Evolutionary conservation across 352 stramenopile genomes (phyloP).

Genomic region (Thraustotheca clavata): DNA sequence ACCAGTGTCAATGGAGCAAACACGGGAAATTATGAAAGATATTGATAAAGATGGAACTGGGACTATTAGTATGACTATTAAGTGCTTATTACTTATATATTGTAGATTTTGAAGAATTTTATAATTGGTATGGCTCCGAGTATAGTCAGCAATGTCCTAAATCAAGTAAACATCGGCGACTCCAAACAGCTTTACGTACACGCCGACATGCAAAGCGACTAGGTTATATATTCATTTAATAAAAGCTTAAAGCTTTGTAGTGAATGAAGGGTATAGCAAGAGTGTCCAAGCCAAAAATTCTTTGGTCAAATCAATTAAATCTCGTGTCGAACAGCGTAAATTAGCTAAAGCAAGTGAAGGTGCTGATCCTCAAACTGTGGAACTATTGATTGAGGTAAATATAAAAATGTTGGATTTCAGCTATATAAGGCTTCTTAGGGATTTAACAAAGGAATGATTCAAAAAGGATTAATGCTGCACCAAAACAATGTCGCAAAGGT

Average conservation of each 20-base stretch:
- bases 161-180: slow-evolving; percentile 8
- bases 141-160: slow-evolving; percentile 14
- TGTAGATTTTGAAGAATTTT: slow-evolving; percentile 20
- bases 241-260: not conserved
- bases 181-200: slow-evolving; percentile 12
- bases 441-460: slow-evolving; percentile 15
- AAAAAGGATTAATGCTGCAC: slow-evolving; percentile 12
- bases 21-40: not conserved
- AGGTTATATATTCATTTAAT: not conserved
- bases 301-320: slow-evolving; percentile 2
- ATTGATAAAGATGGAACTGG: slow-evolving; percentile 16
- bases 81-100: not conserved
- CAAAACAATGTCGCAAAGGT: slow-evolving; percentile 18
- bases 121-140: slow-evolving; percentile 14
- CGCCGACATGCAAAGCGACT: slow-evolving; percentile 4
- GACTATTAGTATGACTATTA: slow-evolving; percentile 3
- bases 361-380: slow-evolving; percentile 14
- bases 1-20: slow-evolving; percentile 15
- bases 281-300: not conserved
- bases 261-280: not conserved
- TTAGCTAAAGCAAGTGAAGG: slow-evolving; percentile 6
- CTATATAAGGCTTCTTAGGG: slow-evolving; percentile 7
- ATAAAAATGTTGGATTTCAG: not conserved
- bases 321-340: not conserved
- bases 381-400: slow-evolving; percentile 13